Base-by-base conservation (phyloP, 805 yeast genomes). In the Cyberlindnera japonica region DNA sequence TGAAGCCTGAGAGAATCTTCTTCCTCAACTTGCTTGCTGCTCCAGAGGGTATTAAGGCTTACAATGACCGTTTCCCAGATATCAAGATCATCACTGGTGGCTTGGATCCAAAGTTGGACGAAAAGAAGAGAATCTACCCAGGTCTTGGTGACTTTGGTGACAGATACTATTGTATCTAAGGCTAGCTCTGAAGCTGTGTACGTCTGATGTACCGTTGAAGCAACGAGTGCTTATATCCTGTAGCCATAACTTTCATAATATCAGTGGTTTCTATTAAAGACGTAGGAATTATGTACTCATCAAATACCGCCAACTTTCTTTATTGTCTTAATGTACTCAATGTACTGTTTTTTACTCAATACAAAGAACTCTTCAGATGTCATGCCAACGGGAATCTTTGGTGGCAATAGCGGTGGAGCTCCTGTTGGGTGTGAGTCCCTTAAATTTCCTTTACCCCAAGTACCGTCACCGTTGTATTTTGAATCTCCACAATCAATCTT, bases 101-200 rank as follows among this genome's bases (percentile, higher is more conserved):
- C 50, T 72, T 93, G 51, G 99, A 93, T 62, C 80, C 82, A 56
- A 83, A 84, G 41, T 72, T 93, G 58, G 89, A 91, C 58, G 96
- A 81, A 41, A 71, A 81, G 59, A 85, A 83, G 65, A 89, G 81
- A 64, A 84, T 93, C 53, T 79, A 79, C 35, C 99, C 99, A 23
- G 99, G 99, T 34, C 72, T 93, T 51, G 99, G 99, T 58, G 99
- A 93, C 61, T 93, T 93, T 58, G 99, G 99, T 58, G 98, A 93
- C 68, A 77, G 98, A 66, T 93, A 93, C 68, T 93, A 91, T 70
- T 87, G 96, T 68, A 78, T 87, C 48, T 90, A 72, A 61, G 7
- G 8, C 28, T 5, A 6, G 15, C 28, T 7, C 14, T 25, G 14
- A 25, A 13, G 28, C 28, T 23, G 25, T 23, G 12, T 23, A 23